Evolutionary conservation across 2,329 filamentous ascomycete genomes (phyloP), one percentile per base, ranked within the genome.

Genomic region (Pseudocercospora crystallina): DNA sequence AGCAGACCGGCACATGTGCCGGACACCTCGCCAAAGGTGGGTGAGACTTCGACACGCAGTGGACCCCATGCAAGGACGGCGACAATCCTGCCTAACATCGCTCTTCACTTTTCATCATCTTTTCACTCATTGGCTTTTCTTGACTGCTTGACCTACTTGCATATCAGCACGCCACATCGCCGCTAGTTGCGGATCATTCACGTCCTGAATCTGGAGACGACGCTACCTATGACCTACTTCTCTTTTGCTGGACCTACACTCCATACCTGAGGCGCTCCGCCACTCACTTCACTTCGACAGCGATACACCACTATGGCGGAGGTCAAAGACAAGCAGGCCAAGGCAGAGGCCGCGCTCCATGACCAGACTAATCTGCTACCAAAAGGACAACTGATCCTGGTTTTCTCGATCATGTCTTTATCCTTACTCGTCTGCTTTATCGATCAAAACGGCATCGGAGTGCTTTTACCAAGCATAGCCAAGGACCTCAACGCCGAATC

Each of bases 301-400:
- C 20, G 20, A 26, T 7, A 26, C 20, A 26, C 20, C 20, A 26
- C 20, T 7, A 26, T 26, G 20, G 20, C 20, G 20, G 20, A 26
- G 20, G 20, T 26, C 20, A 26, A 26, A 26, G 20, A 20, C n/a
- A 40, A 53, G 31, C 35, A 35, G 41, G 35, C 39, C 11, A 35
- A 32, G 12, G 74, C 73, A 35, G 76, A 78, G 56, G 71, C 68
- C 58, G 68, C 69, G 12, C 67, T 79, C 38, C 73, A 77, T 61
- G 77, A 81, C 58, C 80, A 84, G 61, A 80, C 76, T 8, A 80
- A 83, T 53, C 73, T 82, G 17, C 70, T 84, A 1, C 78, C 80
- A 0, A 73, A 71, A 30, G 20, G 20, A 44, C 11, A 80, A 57
- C 68, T 80, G 3, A 50, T 80, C n/a, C 56, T 74, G 31, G 78